Conservation (phyloP, 1,284 basidiomycete genomes). For the Pyrrhoderma noxium region DNA sequence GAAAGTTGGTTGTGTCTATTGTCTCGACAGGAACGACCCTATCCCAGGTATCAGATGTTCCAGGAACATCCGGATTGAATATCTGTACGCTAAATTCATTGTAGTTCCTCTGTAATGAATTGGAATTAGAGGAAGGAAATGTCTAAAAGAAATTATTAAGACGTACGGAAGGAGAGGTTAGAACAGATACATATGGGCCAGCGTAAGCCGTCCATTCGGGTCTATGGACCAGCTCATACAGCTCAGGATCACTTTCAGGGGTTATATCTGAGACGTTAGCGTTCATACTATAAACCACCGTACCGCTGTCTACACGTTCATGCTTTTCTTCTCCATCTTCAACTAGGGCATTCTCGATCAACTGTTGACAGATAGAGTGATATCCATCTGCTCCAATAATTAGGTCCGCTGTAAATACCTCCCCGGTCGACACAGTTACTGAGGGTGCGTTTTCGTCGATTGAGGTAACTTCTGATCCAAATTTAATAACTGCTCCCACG, state of each 20-base stretch:
- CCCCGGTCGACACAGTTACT: constrained; percentile 40
- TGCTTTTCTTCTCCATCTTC: constrained; percentile 7
- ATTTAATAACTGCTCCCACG: constrained; percentile 37
- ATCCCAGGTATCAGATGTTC: constrained; percentile 26
- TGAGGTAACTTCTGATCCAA: constrained; percentile 31
- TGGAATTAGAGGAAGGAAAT: background rate
- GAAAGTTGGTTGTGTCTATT: constrained; percentile 23
- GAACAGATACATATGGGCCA: constrained; percentile 12
- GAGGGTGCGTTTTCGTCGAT: constrained; percentile 28
- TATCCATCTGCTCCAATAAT: constrained; percentile 60
- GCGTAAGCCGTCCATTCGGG: constrained; percentile 16
- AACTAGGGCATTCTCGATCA: constrained; percentile 23
- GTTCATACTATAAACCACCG: constrained; percentile 17
- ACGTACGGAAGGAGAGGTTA: constrained; percentile 15
- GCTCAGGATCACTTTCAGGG: constrained; percentile 10
- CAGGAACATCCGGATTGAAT: constrained; percentile 25
- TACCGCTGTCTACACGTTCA: constrained; percentile 12
- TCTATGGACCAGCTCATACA: constrained; percentile 12
- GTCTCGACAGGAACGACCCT: constrained; percentile 22
- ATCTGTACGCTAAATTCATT: constrained; percentile 26
- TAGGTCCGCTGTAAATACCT: constrained; percentile 44
- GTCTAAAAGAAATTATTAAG: background rate
- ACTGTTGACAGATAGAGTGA: constrained; percentile 29
- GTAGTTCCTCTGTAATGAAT: constrained; percentile 21
- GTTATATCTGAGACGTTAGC: constrained; percentile 15